Evolutionary conservation across 192 early-diverging fungal genomes (phyloP).

Genomic region (Backusella morwellensis): DNA sequence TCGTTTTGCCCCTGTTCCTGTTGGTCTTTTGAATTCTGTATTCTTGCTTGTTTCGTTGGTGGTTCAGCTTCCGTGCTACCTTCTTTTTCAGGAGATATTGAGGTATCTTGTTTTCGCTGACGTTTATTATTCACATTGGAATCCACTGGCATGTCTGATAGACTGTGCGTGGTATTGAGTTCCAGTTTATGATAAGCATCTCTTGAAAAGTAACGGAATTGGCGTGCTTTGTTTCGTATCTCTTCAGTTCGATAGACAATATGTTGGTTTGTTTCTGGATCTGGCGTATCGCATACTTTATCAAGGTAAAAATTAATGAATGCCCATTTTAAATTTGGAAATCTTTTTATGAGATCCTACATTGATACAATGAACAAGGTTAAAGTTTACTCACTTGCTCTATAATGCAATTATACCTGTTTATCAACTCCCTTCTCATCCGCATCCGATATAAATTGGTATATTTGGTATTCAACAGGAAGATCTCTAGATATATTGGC

Average conservation of each 20-base stretch:
- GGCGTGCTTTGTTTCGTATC: neutral
- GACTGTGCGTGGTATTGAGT: neutral
- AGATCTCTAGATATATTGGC: neutral
- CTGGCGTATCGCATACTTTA: neutral
- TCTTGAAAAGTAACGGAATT: neutral
- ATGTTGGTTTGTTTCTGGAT: neutral
- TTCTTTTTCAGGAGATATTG: neutral
- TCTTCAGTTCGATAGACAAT: neutral
- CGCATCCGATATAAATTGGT: neutral
- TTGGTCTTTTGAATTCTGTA: neutral
- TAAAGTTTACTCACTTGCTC: neutral
- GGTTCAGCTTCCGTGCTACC: neutral
- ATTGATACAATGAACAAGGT: neutral
- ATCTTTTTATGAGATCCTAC: neutral
- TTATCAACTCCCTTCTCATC: neutral
- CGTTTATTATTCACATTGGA: neutral
- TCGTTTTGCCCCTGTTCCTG: neutral
- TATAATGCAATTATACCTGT: neutral
- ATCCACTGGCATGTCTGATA: neutral
- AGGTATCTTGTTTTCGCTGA: neutral
- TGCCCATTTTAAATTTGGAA: neutral
- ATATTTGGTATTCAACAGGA: slow-evolving; percentile 9
- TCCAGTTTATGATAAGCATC: neutral
- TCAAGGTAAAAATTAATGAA: neutral
- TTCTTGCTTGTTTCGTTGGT: neutral